Evolutionary conservation across 2,329 filamentous ascomycete species (phyloP), one percentile per base, ranked within the genome.

Genomic region (Neopestalotiopsis clavispora): DNA sequence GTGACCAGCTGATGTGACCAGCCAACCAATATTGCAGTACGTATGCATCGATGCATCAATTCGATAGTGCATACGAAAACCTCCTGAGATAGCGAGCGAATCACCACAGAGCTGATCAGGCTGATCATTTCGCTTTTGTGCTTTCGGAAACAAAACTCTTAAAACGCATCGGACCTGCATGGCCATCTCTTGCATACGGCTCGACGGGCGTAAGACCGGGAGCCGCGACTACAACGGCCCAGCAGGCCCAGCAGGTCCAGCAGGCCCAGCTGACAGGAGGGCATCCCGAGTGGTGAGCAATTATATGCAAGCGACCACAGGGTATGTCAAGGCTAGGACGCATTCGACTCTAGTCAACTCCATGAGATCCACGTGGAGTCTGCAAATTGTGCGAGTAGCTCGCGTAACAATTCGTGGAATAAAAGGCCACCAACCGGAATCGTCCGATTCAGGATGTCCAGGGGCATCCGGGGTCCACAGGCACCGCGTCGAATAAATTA

Each of bases 391-490:
- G 45, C 45, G 17, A n/a, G 14, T n/a, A n/a, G 6, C 45, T 52
- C 45, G 45, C 45, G 45, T 52, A 52, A 23, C 2, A 52, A 52
- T 52, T 52, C 45, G 45, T 52, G 45, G 45, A 52, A 52, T 4
- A 52, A 52, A 52, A 52, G 45, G 45, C 45, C 45, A 52, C 45
- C 45, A 52, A 52, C 45, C 45, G 45, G 45, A 52, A 52, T 52
- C 17, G 45, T 52, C 45, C 45, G 45, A 52, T 52, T 20, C 6
- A 52, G 45, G 20, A 20, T n/a, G 45, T 4, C 45, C 45, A 52
- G 45, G 45, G 45, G 45, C 45, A 52, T 52, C n/a, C 45, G 9
- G 45, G 45, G 45, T 52, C 45, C 45, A 52, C 45, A n/a, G 45
- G 6, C 17, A 17, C 45, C 17, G 45, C 45, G 45, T 52, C 45